Percentiles rank a stretch among this genome's conserved stretches.
These are phyloP conservation scores for Biscutella laevigata DNA, from an alignment of 441 rosid species.

Conservation along the genomic window DNA sequence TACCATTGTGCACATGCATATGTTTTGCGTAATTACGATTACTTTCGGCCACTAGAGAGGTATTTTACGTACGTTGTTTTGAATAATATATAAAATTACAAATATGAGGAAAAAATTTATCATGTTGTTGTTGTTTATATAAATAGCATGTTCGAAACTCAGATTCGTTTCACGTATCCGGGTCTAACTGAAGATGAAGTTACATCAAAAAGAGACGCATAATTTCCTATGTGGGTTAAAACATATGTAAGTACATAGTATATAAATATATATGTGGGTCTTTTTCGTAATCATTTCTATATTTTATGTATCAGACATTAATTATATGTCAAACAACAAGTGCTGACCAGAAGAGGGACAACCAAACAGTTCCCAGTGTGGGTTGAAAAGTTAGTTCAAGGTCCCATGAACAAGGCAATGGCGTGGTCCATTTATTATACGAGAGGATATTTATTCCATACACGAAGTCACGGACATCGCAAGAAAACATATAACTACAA, in stretches of 20 bases:
- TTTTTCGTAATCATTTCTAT: too few species aligned
- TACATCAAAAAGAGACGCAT: neutral
- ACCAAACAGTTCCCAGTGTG: too few species aligned
- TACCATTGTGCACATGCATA: neutral
- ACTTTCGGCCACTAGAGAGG: neutral
- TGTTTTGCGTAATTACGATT: neutral
- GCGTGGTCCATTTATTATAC: neutral
- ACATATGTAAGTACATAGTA: too few species aligned
- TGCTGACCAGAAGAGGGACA: too few species aligned
- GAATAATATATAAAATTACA: too few species aligned
- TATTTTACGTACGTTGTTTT: neutral
- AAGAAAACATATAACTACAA: neutral
- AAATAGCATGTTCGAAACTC: neutral
- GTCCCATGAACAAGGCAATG: neutral
- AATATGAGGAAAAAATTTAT: too few species aligned
- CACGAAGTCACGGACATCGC: neutral
- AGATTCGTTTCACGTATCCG: neutral
- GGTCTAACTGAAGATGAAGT: neutral
- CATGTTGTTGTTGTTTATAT: neutral
- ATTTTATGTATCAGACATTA: too few species aligned
- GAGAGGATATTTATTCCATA: neutral
- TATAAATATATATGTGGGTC: too few species aligned
- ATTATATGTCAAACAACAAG: too few species aligned
- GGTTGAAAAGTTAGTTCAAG: neutral
- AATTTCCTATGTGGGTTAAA: neutral